Base-by-base conservation (phyloP, 192 early-diverging fungal genomes). In the Helicostylum pulchrum region DNA sequence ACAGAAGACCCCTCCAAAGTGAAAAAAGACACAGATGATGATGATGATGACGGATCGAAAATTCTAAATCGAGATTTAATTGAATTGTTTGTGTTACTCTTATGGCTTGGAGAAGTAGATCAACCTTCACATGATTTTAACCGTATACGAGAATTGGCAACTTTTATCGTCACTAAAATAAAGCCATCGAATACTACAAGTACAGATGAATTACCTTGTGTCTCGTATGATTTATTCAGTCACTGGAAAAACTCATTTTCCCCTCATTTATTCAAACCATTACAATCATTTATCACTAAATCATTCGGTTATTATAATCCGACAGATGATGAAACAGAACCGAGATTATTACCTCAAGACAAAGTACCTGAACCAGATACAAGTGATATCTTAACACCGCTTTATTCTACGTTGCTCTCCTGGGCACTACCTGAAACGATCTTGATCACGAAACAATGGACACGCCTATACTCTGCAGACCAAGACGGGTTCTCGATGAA, bases 401-500 rank as follows among this genome's bases (percentile, higher is more conserved):
- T 76, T 6, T 65, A 77, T 42, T 36, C 72, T 12, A 71, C 74
- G 17, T 31, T 82, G 0, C 15, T 84, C 1, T 74, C 64, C 10
- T 84, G 83, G 83, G 70, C 70, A 48, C 46, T 84, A 3, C 80
- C 83, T 3, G 60, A 63, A 4, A 44, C 44, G 12, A 61, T 55
- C 17, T 48, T 75, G 3, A 46, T 31, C 5, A 34, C 66, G 12
- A 75, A 72, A 3, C 56, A 67, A 3, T 69, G 81, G 73, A 66
- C 69, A 9, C 61, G 65, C 0, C 67, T 85, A 1, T 85, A 81
- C 45, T 71, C 70, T n/a, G 76, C 77, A 14, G 76, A 74, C n/a
- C 46, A 55, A 36, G 67, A 85, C 44, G 83, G 83, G 8, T 85
- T 80, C 58, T 78, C 78, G 14, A 85, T 82, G 83, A 85, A 79